phyloP scores from a whole-genome alignment of 768 basidiomycete genomes.

The Termitomyces sp. region DNA sequence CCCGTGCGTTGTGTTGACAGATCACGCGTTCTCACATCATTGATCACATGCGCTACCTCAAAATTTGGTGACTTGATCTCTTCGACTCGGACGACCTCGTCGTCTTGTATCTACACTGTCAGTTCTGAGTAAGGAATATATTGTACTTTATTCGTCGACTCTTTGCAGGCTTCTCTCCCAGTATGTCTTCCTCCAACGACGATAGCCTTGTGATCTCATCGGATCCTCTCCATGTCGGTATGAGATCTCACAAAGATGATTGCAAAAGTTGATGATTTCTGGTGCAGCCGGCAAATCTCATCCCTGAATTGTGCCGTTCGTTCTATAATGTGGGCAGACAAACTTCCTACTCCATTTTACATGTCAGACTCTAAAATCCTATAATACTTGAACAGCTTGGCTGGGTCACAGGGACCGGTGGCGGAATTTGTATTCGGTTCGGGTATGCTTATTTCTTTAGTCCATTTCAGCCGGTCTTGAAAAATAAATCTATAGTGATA shows the following conservation, averaged over 20 bases:
- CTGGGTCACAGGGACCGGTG: constrained; percentile 92
- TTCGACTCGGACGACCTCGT: too few species aligned
- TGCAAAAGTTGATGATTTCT: constrained; percentile 6
- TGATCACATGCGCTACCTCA: constrained; percentile 13
- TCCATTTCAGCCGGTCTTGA: background rate
- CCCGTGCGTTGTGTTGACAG: too few species aligned
- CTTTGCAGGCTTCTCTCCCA: background rate
- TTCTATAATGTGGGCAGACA: constrained; percentile 60
- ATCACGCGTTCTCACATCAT: constrained; percentile 19
- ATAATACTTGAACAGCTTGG: constrained; percentile 49
- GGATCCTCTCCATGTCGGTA: constrained; percentile 61
- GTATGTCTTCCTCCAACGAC: constrained; percentile 26
- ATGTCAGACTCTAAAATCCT: constrained; percentile 6
- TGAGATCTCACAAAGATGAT: background rate
- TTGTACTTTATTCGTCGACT: background rate
- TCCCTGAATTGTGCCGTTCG: constrained; percentile 78
- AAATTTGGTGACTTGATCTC: background rate
- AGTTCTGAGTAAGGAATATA: background rate
- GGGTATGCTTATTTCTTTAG: constrained; percentile 41
- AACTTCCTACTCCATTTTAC: background rate
- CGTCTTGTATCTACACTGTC: background rate
- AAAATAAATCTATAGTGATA: constrained; percentile 45
- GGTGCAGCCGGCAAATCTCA: constrained; percentile 83
- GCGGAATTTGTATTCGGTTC: constrained; percentile 72
- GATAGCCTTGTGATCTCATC: constrained; percentile 58